These are phyloP conservation scores for Fusarium coicis DNA, from an alignment of 2,329 filamentous ascomycete species.

Conservation along the genomic window DNA sequence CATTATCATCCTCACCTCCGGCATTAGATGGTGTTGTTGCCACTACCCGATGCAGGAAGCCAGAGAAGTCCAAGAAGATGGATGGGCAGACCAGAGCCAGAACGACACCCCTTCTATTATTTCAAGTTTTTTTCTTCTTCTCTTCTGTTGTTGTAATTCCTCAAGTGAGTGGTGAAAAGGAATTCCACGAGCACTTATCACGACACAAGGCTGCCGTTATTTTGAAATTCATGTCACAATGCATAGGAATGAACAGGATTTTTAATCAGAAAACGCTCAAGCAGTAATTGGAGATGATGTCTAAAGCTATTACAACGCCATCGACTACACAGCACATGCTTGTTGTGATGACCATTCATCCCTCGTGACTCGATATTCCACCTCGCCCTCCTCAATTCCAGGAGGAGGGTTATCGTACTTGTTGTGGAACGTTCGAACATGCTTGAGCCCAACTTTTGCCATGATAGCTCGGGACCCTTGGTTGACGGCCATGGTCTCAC, in stretches of 20 bases:
- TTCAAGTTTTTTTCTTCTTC: no score
- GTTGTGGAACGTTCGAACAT: conserved; percentile 38
- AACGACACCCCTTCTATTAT: background rate
- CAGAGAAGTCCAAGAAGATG: background rate
- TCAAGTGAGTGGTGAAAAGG: background rate
- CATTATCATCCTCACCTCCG: conserved; percentile 3
- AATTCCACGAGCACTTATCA: background rate
- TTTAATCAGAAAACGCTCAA: background rate
- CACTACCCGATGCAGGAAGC: background rate
- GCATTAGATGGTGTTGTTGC: background rate
- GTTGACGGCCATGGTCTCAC: conserved; percentile 48
- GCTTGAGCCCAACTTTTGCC: conserved; percentile 33
- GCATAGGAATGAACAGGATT: background rate
- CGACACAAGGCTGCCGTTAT: background rate
- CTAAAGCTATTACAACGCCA: background rate
- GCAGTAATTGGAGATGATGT: background rate
- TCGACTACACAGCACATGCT: conserved; percentile 6
- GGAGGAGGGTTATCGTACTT: conserved; percentile 41
- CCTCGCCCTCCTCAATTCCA: conserved; percentile 43
- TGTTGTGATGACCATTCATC: conserved; percentile 34
- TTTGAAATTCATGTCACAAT: conserved; percentile 16
- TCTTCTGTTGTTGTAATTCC: background rate
- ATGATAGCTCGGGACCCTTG: conserved; percentile 41
- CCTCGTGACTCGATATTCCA: conserved; percentile 39
- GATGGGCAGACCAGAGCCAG: background rate